Conservation (phyloP, 1,284 basidiomycete genomes). For the Apiotrichum gracile region DNA sequence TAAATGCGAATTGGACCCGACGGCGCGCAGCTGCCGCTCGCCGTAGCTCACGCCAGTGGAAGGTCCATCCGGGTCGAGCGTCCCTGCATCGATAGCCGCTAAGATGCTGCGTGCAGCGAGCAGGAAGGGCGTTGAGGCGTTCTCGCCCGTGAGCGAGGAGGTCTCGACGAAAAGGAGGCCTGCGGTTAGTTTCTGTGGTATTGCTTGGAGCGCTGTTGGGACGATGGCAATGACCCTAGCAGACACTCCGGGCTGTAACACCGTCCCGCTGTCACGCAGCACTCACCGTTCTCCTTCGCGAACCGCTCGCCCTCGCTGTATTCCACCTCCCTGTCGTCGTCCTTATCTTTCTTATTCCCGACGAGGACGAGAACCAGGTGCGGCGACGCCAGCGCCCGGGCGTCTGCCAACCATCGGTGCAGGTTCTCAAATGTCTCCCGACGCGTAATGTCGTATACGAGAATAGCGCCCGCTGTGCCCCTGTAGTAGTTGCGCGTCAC, state of each 20-base stretch:
- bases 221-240: too few relatives aligned
- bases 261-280: too few relatives aligned
- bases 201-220: too few relatives aligned
- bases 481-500: constrained; percentile 96
- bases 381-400: constrained; percentile 73
- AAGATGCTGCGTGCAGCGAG: constrained; percentile 85
- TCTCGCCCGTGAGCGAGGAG: constrained; percentile 86
- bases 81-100: constrained; percentile 85
- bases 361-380: constrained; percentile 86
- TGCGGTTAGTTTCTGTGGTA: constrained; percentile 41
- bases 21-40: constrained; percentile 78
- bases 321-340: constrained; percentile 90
- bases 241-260: too few relatives aligned
- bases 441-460: constrained; percentile 92
- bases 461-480: constrained; percentile 85
- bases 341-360: constrained; percentile 90
- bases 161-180: constrained; percentile 89
- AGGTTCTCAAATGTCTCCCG: constrained; percentile 65
- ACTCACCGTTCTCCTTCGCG: constrained; percentile 84
- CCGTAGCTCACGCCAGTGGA: constrained; percentile 95
- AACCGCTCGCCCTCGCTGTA: constrained; percentile 89
- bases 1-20: constrained; percentile 46
- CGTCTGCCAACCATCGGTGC: constrained; percentile 83
- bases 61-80: constrained; percentile 83
- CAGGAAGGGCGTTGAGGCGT: constrained; percentile 88